phyloP scores from a whole-genome alignment of 2,329 filamentous ascomycete genomes.

The Clarireedia paspali region DNA sequence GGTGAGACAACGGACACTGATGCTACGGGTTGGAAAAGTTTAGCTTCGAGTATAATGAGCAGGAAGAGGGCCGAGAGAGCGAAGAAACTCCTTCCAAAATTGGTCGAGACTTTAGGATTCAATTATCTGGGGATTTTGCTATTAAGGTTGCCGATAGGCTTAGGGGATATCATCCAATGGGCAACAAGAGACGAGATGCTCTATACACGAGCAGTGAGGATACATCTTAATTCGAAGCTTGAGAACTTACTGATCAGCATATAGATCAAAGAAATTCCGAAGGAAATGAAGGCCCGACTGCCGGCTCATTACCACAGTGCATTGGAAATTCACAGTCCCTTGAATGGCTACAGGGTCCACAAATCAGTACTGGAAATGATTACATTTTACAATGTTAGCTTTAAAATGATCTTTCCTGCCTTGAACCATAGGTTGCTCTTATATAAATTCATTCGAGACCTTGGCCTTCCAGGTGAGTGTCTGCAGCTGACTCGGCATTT shows the following conservation, averaged over 20 bases:
- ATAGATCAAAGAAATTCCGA: constrained; percentile 51
- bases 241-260: background rate
- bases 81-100: constrained; percentile 44
- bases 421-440: constrained; percentile 64
- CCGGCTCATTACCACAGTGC: constrained; percentile 52
- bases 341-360: constrained; percentile 55
- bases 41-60: constrained; percentile 39
- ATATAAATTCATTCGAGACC: constrained; percentile 59
- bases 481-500: background rate
- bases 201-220: constrained; percentile 59
- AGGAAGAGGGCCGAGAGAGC: constrained; percentile 14
- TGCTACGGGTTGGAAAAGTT: constrained; percentile 32
- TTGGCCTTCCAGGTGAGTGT: constrained; percentile 64
- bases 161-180: constrained; percentile 67
- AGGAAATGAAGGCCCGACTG: constrained; percentile 57
- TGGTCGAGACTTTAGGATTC: constrained; percentile 68
- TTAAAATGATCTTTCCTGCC: constrained; percentile 62
- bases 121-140: constrained; percentile 75
- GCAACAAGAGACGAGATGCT: constrained; percentile 59
- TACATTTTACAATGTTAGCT: constrained; percentile 57
- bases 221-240: background rate
- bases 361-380: constrained; percentile 52
- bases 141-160: constrained; percentile 65
- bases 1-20: constrained; percentile 30
- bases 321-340: constrained; percentile 43